Conservation (phyloP, 164 flowering plant genomes). For the Sedum album region DNA sequence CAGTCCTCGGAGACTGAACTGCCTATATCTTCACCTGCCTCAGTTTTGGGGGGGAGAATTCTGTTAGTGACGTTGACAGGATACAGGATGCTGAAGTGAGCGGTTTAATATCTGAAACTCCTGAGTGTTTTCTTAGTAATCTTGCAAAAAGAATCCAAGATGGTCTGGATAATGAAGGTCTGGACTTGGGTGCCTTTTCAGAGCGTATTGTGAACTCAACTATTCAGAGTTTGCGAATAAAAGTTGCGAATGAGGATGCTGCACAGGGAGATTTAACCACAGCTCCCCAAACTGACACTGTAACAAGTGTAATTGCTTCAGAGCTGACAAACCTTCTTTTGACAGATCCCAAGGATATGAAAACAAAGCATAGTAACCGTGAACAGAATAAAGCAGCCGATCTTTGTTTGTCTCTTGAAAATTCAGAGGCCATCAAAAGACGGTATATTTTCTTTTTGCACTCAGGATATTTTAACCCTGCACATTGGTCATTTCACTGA, state of each 20-base stretch:
- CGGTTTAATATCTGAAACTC: slow-evolving; percentile 28
- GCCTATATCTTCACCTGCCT: slow-evolving; percentile 27
- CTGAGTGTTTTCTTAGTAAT: slow-evolving; percentile 42
- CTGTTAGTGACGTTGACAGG: slow-evolving; percentile 22
- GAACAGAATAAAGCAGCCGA: slow-evolving; percentile 21
- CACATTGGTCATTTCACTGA: neutral
- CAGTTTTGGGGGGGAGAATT: slow-evolving; percentile 31
- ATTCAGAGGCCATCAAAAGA: slow-evolving; percentile 43
- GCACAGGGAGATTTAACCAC: slow-evolving; percentile 18
- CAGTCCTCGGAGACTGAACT: slow-evolving; percentile 29
- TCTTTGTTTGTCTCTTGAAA: slow-evolving; percentile 14
- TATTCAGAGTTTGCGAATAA: slow-evolving; percentile 37
- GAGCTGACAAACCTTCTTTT: slow-evolving; percentile 46
- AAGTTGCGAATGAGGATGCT: slow-evolving; percentile 21
- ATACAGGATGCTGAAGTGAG: slow-evolving; percentile 25
- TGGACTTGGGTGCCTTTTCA: slow-evolving; percentile 69
- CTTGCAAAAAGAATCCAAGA: slow-evolving; percentile 51
- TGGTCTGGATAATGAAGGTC: slow-evolving; percentile 49
- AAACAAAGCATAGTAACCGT: slow-evolving; percentile 25
- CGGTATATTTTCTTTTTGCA: slow-evolving; percentile 54
- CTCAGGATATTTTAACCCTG: neutral
- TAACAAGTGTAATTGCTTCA: slow-evolving; percentile 18
- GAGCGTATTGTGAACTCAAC: slow-evolving; percentile 58
- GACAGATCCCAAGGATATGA: slow-evolving; percentile 60
- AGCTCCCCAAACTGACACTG: slow-evolving; percentile 18